phyloP scores from a whole-genome alignment of 2,329 filamentous ascomycete genomes.

The Trichophyton simii region DNA sequence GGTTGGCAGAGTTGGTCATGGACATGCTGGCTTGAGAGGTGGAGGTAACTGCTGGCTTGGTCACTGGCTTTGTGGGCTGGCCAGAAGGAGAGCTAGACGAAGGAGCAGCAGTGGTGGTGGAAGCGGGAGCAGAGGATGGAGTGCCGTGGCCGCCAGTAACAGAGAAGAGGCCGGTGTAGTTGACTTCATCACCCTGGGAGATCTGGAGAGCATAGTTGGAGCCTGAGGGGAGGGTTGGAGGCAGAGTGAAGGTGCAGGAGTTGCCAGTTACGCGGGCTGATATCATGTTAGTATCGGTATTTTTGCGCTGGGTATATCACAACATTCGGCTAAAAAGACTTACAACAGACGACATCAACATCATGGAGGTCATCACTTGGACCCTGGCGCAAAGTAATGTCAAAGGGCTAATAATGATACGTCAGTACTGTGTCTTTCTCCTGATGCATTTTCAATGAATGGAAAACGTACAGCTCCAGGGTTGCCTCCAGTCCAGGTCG shows the following conservation, averaged over 20 bases:
- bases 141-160: slow-evolving; percentile 28
- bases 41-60: neutral
- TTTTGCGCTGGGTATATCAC: neutral
- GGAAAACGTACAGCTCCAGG: slow-evolving; percentile 16
- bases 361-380: slow-evolving; percentile 38
- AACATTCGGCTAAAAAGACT: neutral
- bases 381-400: slow-evolving; percentile 46
- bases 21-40: neutral
- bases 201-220: slow-evolving; percentile 49
- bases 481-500: slow-evolving; percentile 38
- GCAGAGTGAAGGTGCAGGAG: slow-evolving; percentile 41
- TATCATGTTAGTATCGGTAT: slow-evolving; percentile 1
- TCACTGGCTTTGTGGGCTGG: slow-evolving; percentile 4
- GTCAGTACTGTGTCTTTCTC: neutral
- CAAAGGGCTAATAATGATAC: slow-evolving; percentile 34
- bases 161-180: slow-evolving; percentile 45
- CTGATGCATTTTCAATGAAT: slow-evolving; percentile 11
- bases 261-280: slow-evolving; percentile 34
- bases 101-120: neutral
- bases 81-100: slow-evolving; percentile 11
- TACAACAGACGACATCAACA: slow-evolving; percentile 35
- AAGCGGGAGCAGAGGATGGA: neutral
- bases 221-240: slow-evolving; percentile 30
- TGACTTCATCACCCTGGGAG: slow-evolving; percentile 37
- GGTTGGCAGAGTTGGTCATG: neutral